Evolutionary conservation across 768 basidiomycete genomes (phyloP).

Genomic region (Lanmaoa pseudosensibilis): DNA sequence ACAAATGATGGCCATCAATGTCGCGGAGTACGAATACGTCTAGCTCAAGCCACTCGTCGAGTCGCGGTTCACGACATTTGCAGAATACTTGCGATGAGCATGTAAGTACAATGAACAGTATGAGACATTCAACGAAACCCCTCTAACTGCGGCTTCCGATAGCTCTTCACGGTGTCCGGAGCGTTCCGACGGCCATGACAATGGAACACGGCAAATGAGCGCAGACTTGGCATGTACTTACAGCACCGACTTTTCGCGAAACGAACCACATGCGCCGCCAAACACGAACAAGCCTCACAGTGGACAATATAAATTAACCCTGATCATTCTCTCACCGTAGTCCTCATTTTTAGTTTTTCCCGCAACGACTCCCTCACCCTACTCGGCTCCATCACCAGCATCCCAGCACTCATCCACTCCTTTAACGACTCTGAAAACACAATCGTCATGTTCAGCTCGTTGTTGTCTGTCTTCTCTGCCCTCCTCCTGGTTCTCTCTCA

Average conservation of each 20-base stretch:
- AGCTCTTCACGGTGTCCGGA: not conserved
- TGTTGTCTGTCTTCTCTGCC: constrained; percentile 31
- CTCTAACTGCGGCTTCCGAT: not conserved
- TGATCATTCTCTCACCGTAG: not conserved
- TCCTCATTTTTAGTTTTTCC: not conserved
- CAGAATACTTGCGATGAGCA: too few relatives aligned
- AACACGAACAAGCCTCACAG: constrained; percentile 23
- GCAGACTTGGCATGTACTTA: not conserved
- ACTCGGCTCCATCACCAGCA: not conserved
- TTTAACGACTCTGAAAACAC: constrained; percentile 14
- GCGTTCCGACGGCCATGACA: not conserved
- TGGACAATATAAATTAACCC: constrained; percentile 19
- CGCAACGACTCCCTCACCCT: not conserved
- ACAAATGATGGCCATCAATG: too few relatives aligned
- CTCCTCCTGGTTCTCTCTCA: constrained; percentile 31
- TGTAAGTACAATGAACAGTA: too few relatives aligned
- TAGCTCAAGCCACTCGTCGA: too few relatives aligned
- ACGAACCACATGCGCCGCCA: constrained; percentile 13
- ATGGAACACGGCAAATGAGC: not conserved
- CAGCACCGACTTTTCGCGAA: not conserved
- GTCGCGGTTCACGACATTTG: too few relatives aligned
- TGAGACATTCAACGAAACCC: not conserved
- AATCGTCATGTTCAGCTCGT: constrained; percentile 22
- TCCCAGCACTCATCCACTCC: constrained; percentile 16
- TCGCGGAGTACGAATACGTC: not conserved